Conservation (phyloP, 140 eudicot species). For the Erigeron philadelphicus region DNA sequence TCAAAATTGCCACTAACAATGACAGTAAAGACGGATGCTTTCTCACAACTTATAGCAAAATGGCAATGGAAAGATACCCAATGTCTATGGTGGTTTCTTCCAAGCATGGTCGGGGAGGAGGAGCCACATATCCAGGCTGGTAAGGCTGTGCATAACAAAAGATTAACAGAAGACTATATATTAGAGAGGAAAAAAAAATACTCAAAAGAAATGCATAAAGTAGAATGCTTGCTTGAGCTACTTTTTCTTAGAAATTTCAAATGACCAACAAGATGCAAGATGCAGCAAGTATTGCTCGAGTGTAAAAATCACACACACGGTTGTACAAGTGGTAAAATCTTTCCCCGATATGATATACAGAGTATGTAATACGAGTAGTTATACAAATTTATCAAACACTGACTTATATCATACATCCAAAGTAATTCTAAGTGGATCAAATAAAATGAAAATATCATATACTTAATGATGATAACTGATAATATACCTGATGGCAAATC, state of each 20-base stretch:
- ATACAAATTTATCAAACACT: background rate
- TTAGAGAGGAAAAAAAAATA: too few relatives aligned
- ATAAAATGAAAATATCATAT: background rate
- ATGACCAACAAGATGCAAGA: too few relatives aligned
- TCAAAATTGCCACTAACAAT: too few relatives aligned
- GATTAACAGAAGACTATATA: background rate
- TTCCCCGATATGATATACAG: background rate
- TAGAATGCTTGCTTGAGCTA: background rate
- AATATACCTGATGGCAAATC: constrained; percentile 88
- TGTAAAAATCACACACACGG: background rate
- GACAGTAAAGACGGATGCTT: background rate
- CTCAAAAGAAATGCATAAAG: background rate
- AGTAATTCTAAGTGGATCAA: background rate
- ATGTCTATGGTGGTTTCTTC: constrained; percentile 84
- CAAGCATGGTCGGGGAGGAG: constrained; percentile 64
- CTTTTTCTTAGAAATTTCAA: background rate
- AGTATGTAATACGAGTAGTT: background rate
- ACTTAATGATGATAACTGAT: background rate
- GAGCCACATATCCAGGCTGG: constrained; percentile 85
- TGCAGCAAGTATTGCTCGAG: background rate
- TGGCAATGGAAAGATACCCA: constrained; percentile 44
- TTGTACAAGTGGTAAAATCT: background rate
- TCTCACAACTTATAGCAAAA: constrained; percentile 1
- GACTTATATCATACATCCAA: background rate
- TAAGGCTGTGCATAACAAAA: constrained; percentile 45